Conservation (phyloP, 2,329 filamentous ascomycete genomes). For the Arachnomyces sp. region DNA sequence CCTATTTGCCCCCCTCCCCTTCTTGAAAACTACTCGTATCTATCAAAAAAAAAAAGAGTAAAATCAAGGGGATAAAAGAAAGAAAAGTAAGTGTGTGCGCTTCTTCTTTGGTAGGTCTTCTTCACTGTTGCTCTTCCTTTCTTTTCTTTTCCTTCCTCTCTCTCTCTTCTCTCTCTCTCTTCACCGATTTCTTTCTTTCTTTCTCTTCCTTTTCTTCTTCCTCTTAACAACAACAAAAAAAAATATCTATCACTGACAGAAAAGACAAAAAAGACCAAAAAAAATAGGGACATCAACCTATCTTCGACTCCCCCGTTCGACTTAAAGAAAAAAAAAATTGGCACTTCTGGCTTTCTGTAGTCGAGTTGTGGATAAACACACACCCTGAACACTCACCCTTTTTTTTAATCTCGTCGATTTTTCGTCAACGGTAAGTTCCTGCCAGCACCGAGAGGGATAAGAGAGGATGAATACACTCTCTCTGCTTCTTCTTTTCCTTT, state of each 20-base stretch:
- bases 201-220: slow-evolving; percentile 23
- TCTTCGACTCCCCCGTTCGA: no score
- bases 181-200: slow-evolving; percentile 13
- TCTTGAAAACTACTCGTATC: slow-evolving; percentile 23
- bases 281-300: no score
- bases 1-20: slow-evolving; percentile 19
- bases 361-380: slow-evolving; percentile 14
- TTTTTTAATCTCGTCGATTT: no score
- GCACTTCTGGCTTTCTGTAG: slow-evolving; percentile 2
- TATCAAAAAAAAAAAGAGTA: slow-evolving; percentile 10
- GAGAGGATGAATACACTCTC: slow-evolving; percentile 16
- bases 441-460: background rate
- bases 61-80: background rate
- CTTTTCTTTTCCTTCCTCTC: no score
- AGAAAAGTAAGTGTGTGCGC: no score
- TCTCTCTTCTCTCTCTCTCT: slow-evolving; percentile 21
- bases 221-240: slow-evolving; percentile 31
- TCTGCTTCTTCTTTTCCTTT: slow-evolving; percentile 14
- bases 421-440: background rate
- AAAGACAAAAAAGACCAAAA: slow-evolving; percentile 31
- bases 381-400: slow-evolving; percentile 6
- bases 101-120: slow-evolving; percentile 3
- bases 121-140: slow-evolving; percentile 21
- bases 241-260: slow-evolving; percentile 24
- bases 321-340: slow-evolving; percentile 25